phyloP scores from a whole-genome alignment of 805 yeast genomes.

The Maudiozyma saulgeensis region DNA sequence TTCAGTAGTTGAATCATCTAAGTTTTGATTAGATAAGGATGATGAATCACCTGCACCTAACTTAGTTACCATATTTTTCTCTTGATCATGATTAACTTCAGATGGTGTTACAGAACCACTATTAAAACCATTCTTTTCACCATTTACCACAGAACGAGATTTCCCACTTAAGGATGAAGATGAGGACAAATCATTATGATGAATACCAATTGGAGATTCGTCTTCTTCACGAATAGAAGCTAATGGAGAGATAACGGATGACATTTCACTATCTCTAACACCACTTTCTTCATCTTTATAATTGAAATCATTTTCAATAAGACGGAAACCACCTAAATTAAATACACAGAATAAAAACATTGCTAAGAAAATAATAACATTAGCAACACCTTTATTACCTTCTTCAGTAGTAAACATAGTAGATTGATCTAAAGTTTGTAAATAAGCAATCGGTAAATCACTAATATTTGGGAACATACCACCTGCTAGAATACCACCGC shows the following conservation, averaged over 20 bases:
- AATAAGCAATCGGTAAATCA: constrained; percentile 68
- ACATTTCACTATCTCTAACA: constrained; percentile 3
- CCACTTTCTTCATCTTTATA: constrained; percentile 21
- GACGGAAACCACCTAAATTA: constrained; percentile 63
- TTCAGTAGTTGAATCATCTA: neutral
- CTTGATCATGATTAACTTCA: neutral
- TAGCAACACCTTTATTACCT: constrained; percentile 72
- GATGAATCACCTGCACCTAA: neutral
- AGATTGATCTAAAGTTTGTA: constrained; percentile 59
- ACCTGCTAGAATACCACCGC: constrained; percentile 60
- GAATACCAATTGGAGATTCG: neutral
- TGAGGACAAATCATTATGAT: neutral
- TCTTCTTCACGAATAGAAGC: neutral
- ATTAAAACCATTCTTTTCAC: neutral
- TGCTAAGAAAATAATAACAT: constrained; percentile 67
- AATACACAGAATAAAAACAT: constrained; percentile 58
- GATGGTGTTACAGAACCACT: neutral
- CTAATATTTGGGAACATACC: constrained; percentile 68
- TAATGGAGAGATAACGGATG: neutral
- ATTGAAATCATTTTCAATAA: constrained; percentile 61
- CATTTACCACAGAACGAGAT: neutral
- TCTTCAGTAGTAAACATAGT: constrained; percentile 47
- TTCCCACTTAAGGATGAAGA: neutral
- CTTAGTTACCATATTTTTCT: neutral
- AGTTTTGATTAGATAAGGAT: neutral